Evolutionary conservation across 2,329 filamentous ascomycete species (phyloP), one percentile per base, ranked within the genome.

Genomic region (Sporothrix globosa): DNA sequence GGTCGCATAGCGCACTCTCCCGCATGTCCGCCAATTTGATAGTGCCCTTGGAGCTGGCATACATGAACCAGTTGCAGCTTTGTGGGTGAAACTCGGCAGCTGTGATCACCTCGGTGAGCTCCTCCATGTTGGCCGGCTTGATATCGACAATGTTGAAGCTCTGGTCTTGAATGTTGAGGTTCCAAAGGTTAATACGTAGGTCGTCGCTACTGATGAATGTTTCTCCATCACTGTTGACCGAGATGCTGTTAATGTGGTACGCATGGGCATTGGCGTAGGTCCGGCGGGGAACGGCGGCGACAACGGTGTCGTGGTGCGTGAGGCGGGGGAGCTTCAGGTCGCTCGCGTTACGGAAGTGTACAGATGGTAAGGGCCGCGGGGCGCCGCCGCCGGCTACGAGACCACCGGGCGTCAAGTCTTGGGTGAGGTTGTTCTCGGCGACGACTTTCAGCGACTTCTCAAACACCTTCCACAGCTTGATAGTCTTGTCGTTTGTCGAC

Each of bases 61-160:
- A 99, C 95, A 99, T 99, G 84, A 99, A 98, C 93, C 93, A 97
- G 82, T 99, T 98, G 86, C 96, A 99, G 84, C 94, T 97, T 77
- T 90, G 85, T 6, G 96, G 96, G 79, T 99, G 96, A 78, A 99
- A 99, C 79, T 99, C 96, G 69, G 96, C 96, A 54, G 96, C 96
- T 14, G 96, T 99, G 78, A 99, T 98, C 76, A 99, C 96, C 81
- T 99, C 96, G 0, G 96, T 99, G 74, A 99, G 86, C 83, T 99
- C 96, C 82, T 99, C 96, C 96, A 99, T 99, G 81, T 99, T 99
- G 53, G 96, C 96, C 10, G 96, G 96, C 82, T 99, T 99, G 85
- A 99, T 99, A 80, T 99, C 96, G 73, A 99, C 96, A 79, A 99
- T 99, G 83, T 99, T 99, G 87, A 99, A 99, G 84, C 96, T 98